Percentiles rank a stretch among this genome's conserved stretches.
These are phyloP conservation scores for Avena atlantica DNA, from an alignment of 176 grass and related monocot genomes.

Conservation along the genomic window DNA sequence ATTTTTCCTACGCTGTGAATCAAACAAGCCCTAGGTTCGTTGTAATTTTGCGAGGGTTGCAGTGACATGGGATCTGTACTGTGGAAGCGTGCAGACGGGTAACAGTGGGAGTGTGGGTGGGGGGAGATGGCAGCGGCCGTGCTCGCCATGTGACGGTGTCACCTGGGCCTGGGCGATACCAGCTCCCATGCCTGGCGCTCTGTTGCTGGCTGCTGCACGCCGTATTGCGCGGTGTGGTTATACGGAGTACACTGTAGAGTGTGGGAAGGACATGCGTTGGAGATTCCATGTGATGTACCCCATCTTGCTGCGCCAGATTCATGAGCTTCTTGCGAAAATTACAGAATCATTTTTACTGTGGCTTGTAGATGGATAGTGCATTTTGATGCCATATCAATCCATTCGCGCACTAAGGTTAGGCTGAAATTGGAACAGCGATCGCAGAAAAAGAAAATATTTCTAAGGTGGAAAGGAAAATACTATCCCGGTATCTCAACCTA, in stretches of 20 bases:
- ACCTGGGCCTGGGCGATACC: background rate
- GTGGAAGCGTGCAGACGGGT: background rate
- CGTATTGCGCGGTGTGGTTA: background rate
- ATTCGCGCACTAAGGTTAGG: too few relatives aligned
- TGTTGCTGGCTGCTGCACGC: background rate
- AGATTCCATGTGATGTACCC: background rate
- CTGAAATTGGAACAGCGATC: too few relatives aligned
- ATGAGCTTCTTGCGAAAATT: background rate
- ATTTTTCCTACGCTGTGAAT: too few relatives aligned
- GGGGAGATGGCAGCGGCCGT: constrained; percentile 13
- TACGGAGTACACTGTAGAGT: background rate
- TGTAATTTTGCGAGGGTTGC: background rate
- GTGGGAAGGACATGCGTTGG: background rate
- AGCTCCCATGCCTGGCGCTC: background rate
- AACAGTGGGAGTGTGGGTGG: background rate
- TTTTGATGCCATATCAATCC: too few relatives aligned
- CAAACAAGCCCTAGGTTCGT: background rate
- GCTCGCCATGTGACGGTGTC: constrained; percentile 38
- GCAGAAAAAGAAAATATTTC: too few relatives aligned
- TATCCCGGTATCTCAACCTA: too few relatives aligned
- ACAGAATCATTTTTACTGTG: too few relatives aligned
- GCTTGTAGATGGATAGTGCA: too few relatives aligned
- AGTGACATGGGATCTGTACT: background rate
- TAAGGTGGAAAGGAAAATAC: too few relatives aligned
- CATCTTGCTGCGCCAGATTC: background rate